Percentiles rank a stretch among this genome's conserved stretches.
Conservation (phyloP, 306 rosid species). For the Malus fusca region DNA sequence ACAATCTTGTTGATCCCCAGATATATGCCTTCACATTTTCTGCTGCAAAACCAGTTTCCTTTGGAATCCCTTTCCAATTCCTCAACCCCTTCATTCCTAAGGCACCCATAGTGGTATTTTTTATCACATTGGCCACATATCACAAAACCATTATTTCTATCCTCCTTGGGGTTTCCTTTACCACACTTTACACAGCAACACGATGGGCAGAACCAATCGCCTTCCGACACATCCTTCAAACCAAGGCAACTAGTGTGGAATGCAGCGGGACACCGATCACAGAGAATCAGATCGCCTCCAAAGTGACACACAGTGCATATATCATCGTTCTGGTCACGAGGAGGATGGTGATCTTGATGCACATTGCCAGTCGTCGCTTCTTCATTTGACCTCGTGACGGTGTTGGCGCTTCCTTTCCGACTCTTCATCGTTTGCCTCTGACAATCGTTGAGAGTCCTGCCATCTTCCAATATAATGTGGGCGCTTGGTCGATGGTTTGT, state of each 20-base stretch:
- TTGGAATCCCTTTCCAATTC: background rate
- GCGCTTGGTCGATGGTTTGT: conserved; percentile 51
- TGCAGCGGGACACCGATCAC: conserved; percentile 55
- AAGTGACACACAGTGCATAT: conserved; percentile 42
- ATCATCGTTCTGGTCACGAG: conserved; percentile 12
- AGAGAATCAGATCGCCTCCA: conserved; percentile 49
- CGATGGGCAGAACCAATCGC: conserved; percentile 63
- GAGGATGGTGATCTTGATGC: background rate
- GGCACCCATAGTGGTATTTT: conserved; percentile 41
- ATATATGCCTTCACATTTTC: conserved; percentile 34
- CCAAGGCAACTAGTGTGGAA: conserved; percentile 45
- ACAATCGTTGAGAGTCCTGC: conserved; percentile 48
- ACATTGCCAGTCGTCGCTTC: background rate
- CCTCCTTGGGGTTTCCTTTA: background rate
- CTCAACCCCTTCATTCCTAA: background rate
- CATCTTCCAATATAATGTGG: conserved; percentile 44
- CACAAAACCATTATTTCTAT: background rate
- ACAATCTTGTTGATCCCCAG: conserved; percentile 24
- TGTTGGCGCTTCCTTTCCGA: background rate
- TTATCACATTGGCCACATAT: conserved; percentile 51
- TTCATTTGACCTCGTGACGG: background rate
- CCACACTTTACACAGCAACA: conserved; percentile 53
- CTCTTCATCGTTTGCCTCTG: conserved; percentile 15
- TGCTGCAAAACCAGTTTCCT: conserved; percentile 41
- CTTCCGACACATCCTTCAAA: conserved; percentile 24